phyloP scores from a whole-genome alignment of 495 filamentous ascomycete species.

The Rostrohypoxylon terebratum region DNA sequence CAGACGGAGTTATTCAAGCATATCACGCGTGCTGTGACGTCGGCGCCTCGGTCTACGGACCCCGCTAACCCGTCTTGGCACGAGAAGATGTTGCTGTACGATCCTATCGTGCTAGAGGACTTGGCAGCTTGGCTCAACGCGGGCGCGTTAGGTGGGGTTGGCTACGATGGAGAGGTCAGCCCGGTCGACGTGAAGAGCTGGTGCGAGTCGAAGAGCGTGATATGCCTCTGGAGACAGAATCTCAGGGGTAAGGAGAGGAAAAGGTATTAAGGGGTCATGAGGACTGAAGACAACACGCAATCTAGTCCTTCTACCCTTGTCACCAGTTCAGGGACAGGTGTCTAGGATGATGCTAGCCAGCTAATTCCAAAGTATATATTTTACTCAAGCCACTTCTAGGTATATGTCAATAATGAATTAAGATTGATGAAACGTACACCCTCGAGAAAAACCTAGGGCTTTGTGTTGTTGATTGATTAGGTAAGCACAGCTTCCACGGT shows the following conservation, averaged over 20 bases:
- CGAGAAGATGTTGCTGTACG: constrained; percentile 93
- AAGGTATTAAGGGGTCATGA: constrained; percentile 49
- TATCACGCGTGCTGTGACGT: constrained; percentile 74
- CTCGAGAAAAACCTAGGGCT: too few species aligned
- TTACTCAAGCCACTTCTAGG: neutral
- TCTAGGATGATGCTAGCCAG: neutral
- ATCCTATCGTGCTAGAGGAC: constrained; percentile 91
- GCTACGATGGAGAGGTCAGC: constrained; percentile 73
- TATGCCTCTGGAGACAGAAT: constrained; percentile 71
- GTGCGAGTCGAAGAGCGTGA: constrained; percentile 86
- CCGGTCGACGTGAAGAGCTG: constrained; percentile 75
- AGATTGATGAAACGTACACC: too few species aligned
- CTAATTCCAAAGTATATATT: neutral
- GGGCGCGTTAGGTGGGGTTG: constrained; percentile 69
- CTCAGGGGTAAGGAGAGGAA: constrained; percentile 61
- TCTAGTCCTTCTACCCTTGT: neutral
- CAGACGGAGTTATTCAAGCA: constrained; percentile 64
- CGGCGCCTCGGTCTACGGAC: constrained; percentile 62
- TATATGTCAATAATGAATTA: neutral
- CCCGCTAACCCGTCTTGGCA: constrained; percentile 74
- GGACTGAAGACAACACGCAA: neutral
- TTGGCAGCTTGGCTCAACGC: constrained; percentile 85
- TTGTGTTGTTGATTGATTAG: too few species aligned
- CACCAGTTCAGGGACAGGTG: too few species aligned
- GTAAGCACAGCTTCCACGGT: too few species aligned